Evolutionary conservation across 768 basidiomycete species (phyloP).

Genomic region (Phaeotremella skinneri): DNA sequence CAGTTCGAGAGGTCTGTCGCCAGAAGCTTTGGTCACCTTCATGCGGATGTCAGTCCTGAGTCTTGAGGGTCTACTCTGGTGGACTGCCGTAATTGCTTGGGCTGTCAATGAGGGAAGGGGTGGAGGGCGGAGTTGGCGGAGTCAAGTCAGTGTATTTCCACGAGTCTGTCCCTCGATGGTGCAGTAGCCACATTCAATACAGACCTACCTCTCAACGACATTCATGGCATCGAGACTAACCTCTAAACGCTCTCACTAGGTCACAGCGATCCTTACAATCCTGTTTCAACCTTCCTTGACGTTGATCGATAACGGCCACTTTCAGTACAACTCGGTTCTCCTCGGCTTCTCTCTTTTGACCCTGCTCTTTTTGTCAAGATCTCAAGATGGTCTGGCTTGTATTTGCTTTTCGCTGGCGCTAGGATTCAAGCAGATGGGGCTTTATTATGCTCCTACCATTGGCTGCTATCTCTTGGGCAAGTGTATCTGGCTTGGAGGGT

Average conservation of each 20-base stretch:
- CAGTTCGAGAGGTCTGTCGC: slow-evolving; percentile 70
- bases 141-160: slow-evolving; percentile 74
- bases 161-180: background rate
- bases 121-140: slow-evolving; percentile 67
- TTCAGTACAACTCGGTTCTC: slow-evolving; percentile 94
- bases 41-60: slow-evolving; percentile 75
- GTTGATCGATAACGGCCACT: slow-evolving; percentile 87
- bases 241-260: no score
- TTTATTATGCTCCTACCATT: slow-evolving; percentile 91
- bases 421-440: slow-evolving; percentile 92
- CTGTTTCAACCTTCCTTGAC: slow-evolving; percentile 80
- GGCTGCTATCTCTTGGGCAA: slow-evolving; percentile 86
- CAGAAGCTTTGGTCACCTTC: slow-evolving; percentile 64
- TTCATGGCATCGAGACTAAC: no score
- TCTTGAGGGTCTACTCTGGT: slow-evolving; percentile 69
- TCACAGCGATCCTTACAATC: slow-evolving; percentile 66
- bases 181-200: no score
- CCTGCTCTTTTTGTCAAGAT: slow-evolving; percentile 66
- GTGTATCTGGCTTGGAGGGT: slow-evolving; percentile 74
- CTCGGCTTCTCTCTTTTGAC: slow-evolving; percentile 60
- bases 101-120: slow-evolving; percentile 60
- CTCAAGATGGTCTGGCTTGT: slow-evolving; percentile 71
- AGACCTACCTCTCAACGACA: slow-evolving; percentile 19
- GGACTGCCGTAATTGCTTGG: slow-evolving; percentile 71
- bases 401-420: slow-evolving; percentile 78